Evolutionary conservation across 2,329 filamentous ascomycete genomes (phyloP).

Genomic region (Aureobasidium sp.): DNA sequence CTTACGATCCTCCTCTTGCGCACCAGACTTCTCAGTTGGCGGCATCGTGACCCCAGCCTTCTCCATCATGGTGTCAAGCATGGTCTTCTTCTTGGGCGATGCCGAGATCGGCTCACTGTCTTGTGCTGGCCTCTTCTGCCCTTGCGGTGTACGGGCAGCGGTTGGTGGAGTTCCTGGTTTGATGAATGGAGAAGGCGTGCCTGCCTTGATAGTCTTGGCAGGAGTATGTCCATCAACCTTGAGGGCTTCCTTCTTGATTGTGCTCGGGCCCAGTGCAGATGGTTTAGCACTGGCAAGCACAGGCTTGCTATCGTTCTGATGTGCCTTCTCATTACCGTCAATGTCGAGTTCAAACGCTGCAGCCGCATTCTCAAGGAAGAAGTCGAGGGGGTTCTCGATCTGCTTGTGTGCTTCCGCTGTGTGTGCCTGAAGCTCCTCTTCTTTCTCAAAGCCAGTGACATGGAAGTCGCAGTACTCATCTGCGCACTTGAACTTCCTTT

Average conservation of each 20-base stretch:
- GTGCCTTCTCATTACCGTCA: slow-evolving; percentile 36
- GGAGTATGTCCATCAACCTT: slow-evolving; percentile 29
- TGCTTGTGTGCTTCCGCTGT: slow-evolving; percentile 46
- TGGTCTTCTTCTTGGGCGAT: slow-evolving; percentile 22
- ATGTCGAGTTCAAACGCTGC: slow-evolving; percentile 43
- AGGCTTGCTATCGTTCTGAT: slow-evolving; percentile 23
- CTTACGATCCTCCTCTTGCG: slow-evolving; percentile 17
- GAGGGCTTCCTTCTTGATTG: slow-evolving; percentile 18
- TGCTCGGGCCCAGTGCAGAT: slow-evolving; percentile 23
- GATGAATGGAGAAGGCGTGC: slow-evolving; percentile 19
- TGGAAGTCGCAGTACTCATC: slow-evolving; percentile 45
- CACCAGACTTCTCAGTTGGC: slow-evolving; percentile 21
- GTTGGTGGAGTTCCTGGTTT: slow-evolving; percentile 20
- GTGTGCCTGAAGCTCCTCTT: slow-evolving; percentile 50
- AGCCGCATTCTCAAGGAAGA: slow-evolving; percentile 47
- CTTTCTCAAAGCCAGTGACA: slow-evolving; percentile 48
- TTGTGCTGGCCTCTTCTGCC: slow-evolving; percentile 19
- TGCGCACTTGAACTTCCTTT: slow-evolving; percentile 47
- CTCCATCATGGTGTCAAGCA: slow-evolving; percentile 23
- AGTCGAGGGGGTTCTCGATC: slow-evolving; percentile 51
- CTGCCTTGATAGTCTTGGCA: slow-evolving; percentile 26
- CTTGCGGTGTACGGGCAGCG: slow-evolving; percentile 17
- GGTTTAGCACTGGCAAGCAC: slow-evolving; percentile 15
- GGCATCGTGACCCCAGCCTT: slow-evolving; percentile 18
- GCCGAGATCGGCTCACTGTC: slow-evolving; percentile 19